Percentiles rank a stretch among this genome's conserved stretches.
Evolutionary conservation across 768 basidiomycete species (phyloP).

Genomic region (Phlebiopsis flavidoalba): DNA sequence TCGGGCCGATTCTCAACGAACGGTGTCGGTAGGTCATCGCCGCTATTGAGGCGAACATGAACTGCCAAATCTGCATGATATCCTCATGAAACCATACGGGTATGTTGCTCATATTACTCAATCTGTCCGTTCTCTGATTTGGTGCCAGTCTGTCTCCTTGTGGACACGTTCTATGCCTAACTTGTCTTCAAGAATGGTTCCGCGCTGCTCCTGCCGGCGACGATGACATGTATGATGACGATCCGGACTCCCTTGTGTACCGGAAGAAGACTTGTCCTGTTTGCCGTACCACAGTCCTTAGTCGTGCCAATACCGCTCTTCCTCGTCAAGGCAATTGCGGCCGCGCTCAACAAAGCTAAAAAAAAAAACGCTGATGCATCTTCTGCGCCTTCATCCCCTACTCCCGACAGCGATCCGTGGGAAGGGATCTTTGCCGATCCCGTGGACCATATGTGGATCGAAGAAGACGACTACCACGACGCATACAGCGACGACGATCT

Average conservation of each 20-base stretch:
- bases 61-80: conserved; percentile 76
- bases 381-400: conserved; percentile 22
- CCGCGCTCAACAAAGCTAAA: conserved; percentile 39
- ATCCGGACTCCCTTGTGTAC: conserved; percentile 42
- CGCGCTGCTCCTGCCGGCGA: conserved; percentile 52
- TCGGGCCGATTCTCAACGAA: not conserved
- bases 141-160: conserved; percentile 59
- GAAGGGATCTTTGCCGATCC: conserved; percentile 54
- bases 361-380: conserved; percentile 27
- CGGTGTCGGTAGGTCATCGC: conserved; percentile 39
- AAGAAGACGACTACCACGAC: conserved; percentile 19
- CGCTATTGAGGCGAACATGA: conserved; percentile 52
- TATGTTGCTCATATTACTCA: conserved; percentile 30
- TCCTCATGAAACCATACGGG: conserved; percentile 61
- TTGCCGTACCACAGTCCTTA: conserved; percentile 53
- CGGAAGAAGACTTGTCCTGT: conserved; percentile 71
- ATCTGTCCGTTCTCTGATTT: not conserved
- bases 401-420: conserved; percentile 56
- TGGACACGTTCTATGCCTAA: conserved; percentile 71
- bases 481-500: conserved; percentile 22
- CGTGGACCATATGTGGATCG: conserved; percentile 24
- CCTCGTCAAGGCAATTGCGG: conserved; percentile 55
- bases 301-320: conserved; percentile 67
- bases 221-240: conserved; percentile 38
- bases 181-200: conserved; percentile 77